Evolutionary conservation across 441 rosid genomes (phyloP), one percentile per base, ranked within the genome.

Genomic region (Gossypium lobatum): DNA sequence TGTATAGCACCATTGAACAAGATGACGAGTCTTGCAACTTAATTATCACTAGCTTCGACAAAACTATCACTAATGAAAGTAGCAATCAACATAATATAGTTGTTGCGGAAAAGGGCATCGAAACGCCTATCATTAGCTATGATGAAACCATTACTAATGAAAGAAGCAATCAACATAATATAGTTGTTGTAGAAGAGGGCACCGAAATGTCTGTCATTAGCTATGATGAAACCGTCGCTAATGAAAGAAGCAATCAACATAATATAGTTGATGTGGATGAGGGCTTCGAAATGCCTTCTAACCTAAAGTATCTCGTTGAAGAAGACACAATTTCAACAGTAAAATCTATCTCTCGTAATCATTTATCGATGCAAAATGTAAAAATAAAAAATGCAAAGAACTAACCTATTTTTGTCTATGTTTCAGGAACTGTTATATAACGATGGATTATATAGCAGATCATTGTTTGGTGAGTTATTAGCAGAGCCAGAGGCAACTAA

Each of bases 161-260:
- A 66, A 46, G 37, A 46, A 46, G 71, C 71, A 66, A 66, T 23
- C 23, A 67, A 48, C 57, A 23, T 46, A 46, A 46, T 66, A 46
- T 6, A 6, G 57, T 23, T 46, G 71, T 7, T 46, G 6, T 6
- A 46, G 21, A 6, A n/a, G 21, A 23, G 14, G 21, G 71, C 39
- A 14, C n/a, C 2, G 59, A 18, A 54, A 7, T 54, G 25, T 9
- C 20, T 1, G 7, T 31, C 7, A 31, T 31, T 31, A 31, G 37
- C 37, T 31, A 8, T 63, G 68, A 17, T 63, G 50, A 37, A 63
- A 34, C 0, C 0, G 0, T 16, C n/a, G 1, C 39, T 2, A 48
- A 1, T 14, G 42, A 67, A 67, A 46, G 39, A 48, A 23, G 58
- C 58, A 66, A 66, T 23, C 71, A 66, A 46, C 71, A 23, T 46